A percentile compares a stretch with the other conserved stretches of the same genome.
phyloP scores from a whole-genome alignment of 768 basidiomycete species.

The Boletus subcaerulescens region DNA sequence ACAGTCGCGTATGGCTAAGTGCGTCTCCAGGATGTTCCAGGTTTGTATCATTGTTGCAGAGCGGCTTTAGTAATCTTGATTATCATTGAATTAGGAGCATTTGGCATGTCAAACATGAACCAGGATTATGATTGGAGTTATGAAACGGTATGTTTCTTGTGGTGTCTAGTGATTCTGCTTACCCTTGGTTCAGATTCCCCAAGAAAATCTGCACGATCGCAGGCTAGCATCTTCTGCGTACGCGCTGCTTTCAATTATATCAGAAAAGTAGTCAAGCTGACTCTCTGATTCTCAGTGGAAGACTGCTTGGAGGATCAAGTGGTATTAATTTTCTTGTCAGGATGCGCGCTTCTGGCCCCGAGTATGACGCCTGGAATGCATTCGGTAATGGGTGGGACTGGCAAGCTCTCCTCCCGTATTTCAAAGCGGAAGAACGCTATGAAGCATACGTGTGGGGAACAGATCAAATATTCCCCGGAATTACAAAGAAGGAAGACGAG shows the following conservation, averaged over 20 bases:
- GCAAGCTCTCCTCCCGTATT: conserved; percentile 13
- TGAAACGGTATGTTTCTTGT: conserved; percentile 7
- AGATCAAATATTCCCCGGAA: conserved; percentile 15
- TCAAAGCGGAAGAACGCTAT: conserved; percentile 14
- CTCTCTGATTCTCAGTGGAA: conserved; percentile 3
- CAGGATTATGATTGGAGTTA: conserved; percentile 19
- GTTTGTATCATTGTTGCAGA: conserved; percentile 1
- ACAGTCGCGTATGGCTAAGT: neutral
- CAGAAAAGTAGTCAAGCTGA: neutral
- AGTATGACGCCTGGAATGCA: conserved; percentile 19
- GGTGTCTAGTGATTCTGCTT: neutral
- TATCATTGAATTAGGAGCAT: neutral
- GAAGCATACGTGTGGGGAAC: conserved; percentile 4
- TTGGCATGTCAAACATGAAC: neutral
- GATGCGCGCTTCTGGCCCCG: conserved; percentile 18
- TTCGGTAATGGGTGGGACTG: conserved; percentile 19
- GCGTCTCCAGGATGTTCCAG: conserved; percentile 14
- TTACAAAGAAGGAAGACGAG: conserved; percentile 9
- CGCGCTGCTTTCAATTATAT: neutral
- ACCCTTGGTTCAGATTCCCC: conserved; percentile 11
- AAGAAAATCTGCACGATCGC: conserved; percentile 4
- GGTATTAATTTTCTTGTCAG: conserved; percentile 17
- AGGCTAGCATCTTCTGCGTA: conserved; percentile 3
- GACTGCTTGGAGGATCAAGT: conserved; percentile 20
- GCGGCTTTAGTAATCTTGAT: neutral